Evolutionary conservation across 768 basidiomycete species (phyloP), one percentile per base, ranked within the genome.

Genomic region (Rhizopogon vesiculosus): DNA sequence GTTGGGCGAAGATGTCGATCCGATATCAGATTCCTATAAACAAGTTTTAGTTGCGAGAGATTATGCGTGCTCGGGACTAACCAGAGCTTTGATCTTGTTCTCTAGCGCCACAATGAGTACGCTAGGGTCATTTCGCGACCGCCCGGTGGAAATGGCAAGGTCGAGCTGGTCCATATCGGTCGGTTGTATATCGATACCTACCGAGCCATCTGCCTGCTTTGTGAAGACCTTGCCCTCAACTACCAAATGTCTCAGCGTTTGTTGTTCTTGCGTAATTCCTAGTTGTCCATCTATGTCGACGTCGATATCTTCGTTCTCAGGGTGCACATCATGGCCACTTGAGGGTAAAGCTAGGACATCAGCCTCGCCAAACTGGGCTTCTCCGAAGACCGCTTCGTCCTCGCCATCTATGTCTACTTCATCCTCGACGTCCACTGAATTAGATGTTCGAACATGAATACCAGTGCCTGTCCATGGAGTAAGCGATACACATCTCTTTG

Each of bases 371-470:
- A 93, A 93, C 64, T 93, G 91, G 0, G 79, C 76, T 16, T 80
- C 79, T 1, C 90, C 90, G 62, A 83, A 93, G 1, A 78, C 62
- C 3, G 65, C 78, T 53, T 83, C 77, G 64, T 90, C 89, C 54
- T 88, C 87, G 3, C 90, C 89, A 55, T 91, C 90, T 9, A 91
- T 74, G 55, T 93, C 91, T 9, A 92, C 76, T 45, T 91, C 90
- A 16, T 87, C 89, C 31, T 93, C 91, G 2, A 88, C 78, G 56
- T 91, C 89, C 56, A 77, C 72, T 16, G 78, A 74, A n/a, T 76
- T 67, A 25, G 71, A 72, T 57, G 82, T 74, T 41, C 87, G 83
- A 8, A 83, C 77, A 55, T 82, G 77, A 65, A 91, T 89, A n/a
- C 91, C 91, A 7, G 82, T 80, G 12, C 87, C 89, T 86, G 58